phyloP scores from a whole-genome alignment of 1,284 basidiomycete genomes.

The Phenoliferia sp. region DNA sequence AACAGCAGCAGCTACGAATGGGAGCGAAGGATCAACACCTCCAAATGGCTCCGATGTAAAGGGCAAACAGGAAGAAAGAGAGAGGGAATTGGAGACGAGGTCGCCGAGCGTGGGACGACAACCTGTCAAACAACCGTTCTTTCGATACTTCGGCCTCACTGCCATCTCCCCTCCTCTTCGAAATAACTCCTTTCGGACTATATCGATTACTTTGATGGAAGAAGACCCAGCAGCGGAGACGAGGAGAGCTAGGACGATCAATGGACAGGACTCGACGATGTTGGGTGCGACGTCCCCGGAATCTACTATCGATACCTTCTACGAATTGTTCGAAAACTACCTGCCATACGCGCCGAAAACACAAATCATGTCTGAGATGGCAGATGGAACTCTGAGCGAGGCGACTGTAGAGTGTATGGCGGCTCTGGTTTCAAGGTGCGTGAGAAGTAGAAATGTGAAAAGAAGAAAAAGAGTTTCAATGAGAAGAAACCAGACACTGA shows the following conservation, averaged over 20 bases:
- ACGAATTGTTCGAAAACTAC: slow-evolving; percentile 8
- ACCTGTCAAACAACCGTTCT: slow-evolving; percentile 5
- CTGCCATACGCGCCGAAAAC: slow-evolving; percentile 8
- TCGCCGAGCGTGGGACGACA: background rate
- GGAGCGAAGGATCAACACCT: background rate
- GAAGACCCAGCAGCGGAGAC: background rate
- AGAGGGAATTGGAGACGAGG: background rate
- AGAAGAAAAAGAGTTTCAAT: background rate
- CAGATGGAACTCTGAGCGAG: slow-evolving; percentile 5
- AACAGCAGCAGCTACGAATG: background rate
- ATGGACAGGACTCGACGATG: background rate
- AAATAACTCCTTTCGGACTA: background rate
- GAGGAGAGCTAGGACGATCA: background rate
- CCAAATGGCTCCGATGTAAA: background rate
- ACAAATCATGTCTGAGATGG: background rate
- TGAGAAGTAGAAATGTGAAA: background rate
- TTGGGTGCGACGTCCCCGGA: background rate
- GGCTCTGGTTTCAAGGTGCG: slow-evolving; percentile 5
- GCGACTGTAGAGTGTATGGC: slow-evolving; percentile 2
- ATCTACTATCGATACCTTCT: slow-evolving; percentile 1
- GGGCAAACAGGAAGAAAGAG: background rate
- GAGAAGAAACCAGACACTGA: background rate
- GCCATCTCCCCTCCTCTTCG: background rate
- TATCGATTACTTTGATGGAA: background rate
- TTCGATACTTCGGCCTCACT: slow-evolving; percentile 6